phyloP scores from a whole-genome alignment of 345 rosid species.

The Populus simonii region DNA sequence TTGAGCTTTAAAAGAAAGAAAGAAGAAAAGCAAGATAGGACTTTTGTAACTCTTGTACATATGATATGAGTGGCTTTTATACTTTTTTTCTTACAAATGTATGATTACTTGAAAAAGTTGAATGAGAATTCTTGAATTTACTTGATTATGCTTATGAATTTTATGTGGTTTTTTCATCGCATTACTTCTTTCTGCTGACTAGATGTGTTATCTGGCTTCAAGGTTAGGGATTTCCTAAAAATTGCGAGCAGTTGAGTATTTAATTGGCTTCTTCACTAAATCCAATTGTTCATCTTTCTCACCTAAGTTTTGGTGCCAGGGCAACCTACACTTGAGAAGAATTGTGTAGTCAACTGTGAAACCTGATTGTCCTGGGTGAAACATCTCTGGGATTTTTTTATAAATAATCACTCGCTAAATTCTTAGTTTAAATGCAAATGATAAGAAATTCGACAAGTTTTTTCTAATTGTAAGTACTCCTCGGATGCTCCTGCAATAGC shows the following conservation, averaged over 20 bases:
- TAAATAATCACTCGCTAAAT: neutral
- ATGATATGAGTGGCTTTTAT: neutral
- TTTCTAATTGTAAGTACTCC: neutral
- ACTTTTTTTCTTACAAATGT: neutral
- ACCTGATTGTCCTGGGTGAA: neutral
- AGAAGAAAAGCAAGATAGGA: constrained; percentile 1
- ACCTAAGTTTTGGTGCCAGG: neutral
- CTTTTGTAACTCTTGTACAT: constrained; percentile 19
- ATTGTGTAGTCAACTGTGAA: neutral
- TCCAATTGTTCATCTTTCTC: too few species aligned
- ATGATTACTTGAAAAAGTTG: constrained; percentile 12
- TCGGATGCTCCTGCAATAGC: neutral
- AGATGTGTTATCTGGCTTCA: neutral
- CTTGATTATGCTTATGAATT: constrained; percentile 3
- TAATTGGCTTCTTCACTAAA: neutral
- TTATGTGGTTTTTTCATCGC: neutral
- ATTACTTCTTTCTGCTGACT: neutral
- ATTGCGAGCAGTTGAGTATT: neutral
- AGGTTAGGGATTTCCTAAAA: neutral
- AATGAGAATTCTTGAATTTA: constrained; percentile 18
- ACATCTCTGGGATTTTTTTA: neutral
- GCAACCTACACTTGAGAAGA: neutral
- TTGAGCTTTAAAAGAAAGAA: constrained; percentile 15
- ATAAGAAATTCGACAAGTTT: constrained; percentile 6
- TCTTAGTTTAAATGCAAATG: neutral